phyloP scores from a whole-genome alignment of 768 basidiomycete genomes.

The Cyclocybe cylindracea region DNA sequence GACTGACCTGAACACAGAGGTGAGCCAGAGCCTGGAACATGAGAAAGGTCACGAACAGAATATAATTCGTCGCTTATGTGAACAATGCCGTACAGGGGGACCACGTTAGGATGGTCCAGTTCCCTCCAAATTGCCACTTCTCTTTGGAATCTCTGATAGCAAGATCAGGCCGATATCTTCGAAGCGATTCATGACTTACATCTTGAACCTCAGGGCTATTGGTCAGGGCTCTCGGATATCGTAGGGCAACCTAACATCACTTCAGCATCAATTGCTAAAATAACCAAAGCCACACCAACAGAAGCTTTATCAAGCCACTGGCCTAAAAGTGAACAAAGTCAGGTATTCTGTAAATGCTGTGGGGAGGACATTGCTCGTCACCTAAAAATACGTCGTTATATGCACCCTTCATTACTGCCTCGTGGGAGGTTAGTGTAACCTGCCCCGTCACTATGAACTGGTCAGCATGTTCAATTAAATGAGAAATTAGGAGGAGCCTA shows the following conservation, averaged over 20 bases:
- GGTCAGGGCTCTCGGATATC: conserved; percentile 34
- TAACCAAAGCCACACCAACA: conserved; percentile 13
- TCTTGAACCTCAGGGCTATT: conserved; percentile 34
- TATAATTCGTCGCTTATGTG: conserved; percentile 33
- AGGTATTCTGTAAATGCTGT: background rate
- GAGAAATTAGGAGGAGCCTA: conserved; percentile 20
- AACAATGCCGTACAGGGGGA: conserved; percentile 39
- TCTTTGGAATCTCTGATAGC: conserved; percentile 38
- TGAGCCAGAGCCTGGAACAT: background rate
- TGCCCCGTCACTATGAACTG: conserved; percentile 39
- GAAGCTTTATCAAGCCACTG: conserved; percentile 42
- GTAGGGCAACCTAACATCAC: conserved; percentile 38
- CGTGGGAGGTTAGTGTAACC: conserved; percentile 30
- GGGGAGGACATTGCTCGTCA: conserved; percentile 9
- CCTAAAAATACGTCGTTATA: conserved; percentile 43
- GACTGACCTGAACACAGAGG: conserved; percentile 36
- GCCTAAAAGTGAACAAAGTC: conserved; percentile 22
- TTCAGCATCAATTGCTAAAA: background rate
- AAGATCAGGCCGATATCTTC: background rate
- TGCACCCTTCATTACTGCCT: conserved; percentile 32
- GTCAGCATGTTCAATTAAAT: background rate
- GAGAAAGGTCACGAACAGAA: conserved; percentile 23
- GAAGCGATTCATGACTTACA: conserved; percentile 18
- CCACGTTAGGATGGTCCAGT: conserved; percentile 40
- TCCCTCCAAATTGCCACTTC: conserved; percentile 44